Percentiles rank a stretch among this genome's conserved stretches.
These are phyloP conservation scores for Phlyctochytrium arcticum DNA, from an alignment of 192 early-diverging fungal species.

Conservation along the genomic window DNA sequence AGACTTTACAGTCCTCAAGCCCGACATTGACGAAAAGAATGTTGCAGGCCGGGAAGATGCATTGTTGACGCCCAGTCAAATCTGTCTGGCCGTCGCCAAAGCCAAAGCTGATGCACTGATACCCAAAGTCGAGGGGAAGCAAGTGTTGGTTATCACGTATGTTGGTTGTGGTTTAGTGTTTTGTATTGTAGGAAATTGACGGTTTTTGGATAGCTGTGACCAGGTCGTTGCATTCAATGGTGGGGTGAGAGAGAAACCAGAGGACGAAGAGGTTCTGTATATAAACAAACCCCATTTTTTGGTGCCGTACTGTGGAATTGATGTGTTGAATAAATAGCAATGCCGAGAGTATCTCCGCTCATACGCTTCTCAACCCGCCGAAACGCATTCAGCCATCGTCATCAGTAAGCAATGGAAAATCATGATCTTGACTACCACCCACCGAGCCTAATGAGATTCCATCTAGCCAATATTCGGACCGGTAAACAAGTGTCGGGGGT, in stretches of 20 bases:
- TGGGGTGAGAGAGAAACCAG: slow-evolving; percentile 47
- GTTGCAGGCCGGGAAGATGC: slow-evolving; percentile 10
- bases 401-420: slow-evolving; percentile 23
- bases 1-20: slow-evolving; percentile 25
- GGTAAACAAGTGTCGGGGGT: slow-evolving; percentile 29
- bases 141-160: slow-evolving; percentile 8
- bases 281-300: no score
- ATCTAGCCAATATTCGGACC: slow-evolving; percentile 28
- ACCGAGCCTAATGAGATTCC: neutral
- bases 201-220: slow-evolving; percentile 26
- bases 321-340: no score
- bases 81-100: slow-evolving; percentile 33
- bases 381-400: slow-evolving; percentile 42
- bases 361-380: slow-evolving; percentile 33
- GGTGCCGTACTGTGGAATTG: no score
- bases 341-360: slow-evolving; percentile 32
- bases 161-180: neutral
- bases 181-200: neutral
- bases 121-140: slow-evolving; percentile 1
- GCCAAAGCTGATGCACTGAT: slow-evolving; percentile 44
- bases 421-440: neutral
- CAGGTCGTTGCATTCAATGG: slow-evolving; percentile 44
- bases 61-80: slow-evolving; percentile 7
- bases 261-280: slow-evolving; percentile 10
- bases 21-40: slow-evolving; percentile 47